These are phyloP conservation scores for Pseudoperonospora humuli DNA, from an alignment of 352 stramenopile species.

Conservation along the genomic window DNA sequence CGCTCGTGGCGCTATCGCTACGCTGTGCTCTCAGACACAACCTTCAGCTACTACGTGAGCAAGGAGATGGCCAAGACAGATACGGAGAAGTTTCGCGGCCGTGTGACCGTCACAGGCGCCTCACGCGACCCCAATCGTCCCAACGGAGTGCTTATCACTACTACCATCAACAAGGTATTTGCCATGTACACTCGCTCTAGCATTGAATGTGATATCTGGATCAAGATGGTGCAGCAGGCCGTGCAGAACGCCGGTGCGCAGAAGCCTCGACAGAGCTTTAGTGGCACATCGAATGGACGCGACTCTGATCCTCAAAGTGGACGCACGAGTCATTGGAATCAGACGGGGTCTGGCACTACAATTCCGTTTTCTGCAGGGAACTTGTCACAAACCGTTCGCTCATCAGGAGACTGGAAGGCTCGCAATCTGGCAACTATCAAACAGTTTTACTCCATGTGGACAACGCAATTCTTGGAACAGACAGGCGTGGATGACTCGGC, in stretches of 20 bases:
- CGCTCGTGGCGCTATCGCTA: constrained; percentile 82
- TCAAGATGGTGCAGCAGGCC: constrained; percentile 77
- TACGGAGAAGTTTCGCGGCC: constrained; percentile 78
- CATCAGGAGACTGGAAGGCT: constrained; percentile 75
- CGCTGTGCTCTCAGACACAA: constrained; percentile 68
- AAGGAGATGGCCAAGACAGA: constrained; percentile 73
- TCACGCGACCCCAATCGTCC: constrained; percentile 50
- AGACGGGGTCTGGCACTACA: constrained; percentile 8
- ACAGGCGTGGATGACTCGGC: constrained; percentile 46
- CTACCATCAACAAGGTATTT: constrained; percentile 83
- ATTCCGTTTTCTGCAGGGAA: constrained; percentile 26
- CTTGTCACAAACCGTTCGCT: constrained; percentile 61
- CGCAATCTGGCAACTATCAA: constrained; percentile 75
- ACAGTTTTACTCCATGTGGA: constrained; percentile 82
- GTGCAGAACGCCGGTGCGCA: constrained; percentile 41
- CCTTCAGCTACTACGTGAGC: constrained; percentile 75
- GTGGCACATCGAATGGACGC: constrained; percentile 33
- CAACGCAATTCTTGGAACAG: constrained; percentile 60
- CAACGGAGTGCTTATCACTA: constrained; percentile 78
- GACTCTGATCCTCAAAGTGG: constrained; percentile 48
- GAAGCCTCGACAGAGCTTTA: constrained; percentile 54
- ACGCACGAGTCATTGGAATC: constrained; percentile 27
- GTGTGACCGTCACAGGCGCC: constrained; percentile 72
- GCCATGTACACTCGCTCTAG: constrained; percentile 75
- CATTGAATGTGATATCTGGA: constrained; percentile 78